phyloP scores from a whole-genome alignment of 78 protist species.

The Ministeria vibrans region DNA sequence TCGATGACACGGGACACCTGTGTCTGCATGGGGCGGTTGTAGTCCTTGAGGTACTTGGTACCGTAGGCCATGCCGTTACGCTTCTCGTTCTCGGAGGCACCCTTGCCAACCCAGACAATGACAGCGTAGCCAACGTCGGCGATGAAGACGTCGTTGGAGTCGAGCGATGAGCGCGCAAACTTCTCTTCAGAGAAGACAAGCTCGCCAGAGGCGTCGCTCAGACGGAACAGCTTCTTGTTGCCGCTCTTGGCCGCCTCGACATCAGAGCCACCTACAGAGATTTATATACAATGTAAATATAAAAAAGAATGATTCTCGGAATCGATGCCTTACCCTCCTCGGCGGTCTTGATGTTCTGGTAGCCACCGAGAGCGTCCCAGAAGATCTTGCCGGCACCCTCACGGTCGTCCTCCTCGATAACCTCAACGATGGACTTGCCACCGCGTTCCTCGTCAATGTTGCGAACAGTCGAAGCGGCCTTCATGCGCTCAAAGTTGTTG shows the following conservation, averaged over 20 bases:
- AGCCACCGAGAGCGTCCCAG: constrained; percentile 2
- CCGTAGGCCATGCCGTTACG: not conserved
- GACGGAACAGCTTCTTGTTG: not conserved
- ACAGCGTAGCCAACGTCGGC: not conserved
- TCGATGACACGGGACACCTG: constrained; percentile 22
- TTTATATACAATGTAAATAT: not conserved
- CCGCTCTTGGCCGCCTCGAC: not conserved
- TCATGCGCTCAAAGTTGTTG: not conserved
- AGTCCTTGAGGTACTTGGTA: not conserved
- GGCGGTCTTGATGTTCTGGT: not conserved
- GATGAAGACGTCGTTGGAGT: constrained; percentile 21
- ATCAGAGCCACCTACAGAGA: not conserved
- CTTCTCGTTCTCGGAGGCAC: not conserved
- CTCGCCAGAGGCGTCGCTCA: not conserved
- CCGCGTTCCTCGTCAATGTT: constrained; percentile 6
- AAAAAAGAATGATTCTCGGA: not conserved
- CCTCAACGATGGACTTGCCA: not conserved
- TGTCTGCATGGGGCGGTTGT: constrained; percentile 7
- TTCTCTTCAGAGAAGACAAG: not conserved
- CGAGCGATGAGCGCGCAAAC: not conserved
- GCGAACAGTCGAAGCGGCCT: not conserved
- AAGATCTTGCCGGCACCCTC: not conserved
- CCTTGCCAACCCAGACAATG: constrained; percentile 8
- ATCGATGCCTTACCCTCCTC: constrained; percentile 4
- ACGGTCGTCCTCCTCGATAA: not conserved